Percentiles rank a stretch among this genome's conserved stretches.
phyloP scores from a whole-genome alignment of 2,329 filamentous ascomycete genomes.

The Aphanocladium album region DNA sequence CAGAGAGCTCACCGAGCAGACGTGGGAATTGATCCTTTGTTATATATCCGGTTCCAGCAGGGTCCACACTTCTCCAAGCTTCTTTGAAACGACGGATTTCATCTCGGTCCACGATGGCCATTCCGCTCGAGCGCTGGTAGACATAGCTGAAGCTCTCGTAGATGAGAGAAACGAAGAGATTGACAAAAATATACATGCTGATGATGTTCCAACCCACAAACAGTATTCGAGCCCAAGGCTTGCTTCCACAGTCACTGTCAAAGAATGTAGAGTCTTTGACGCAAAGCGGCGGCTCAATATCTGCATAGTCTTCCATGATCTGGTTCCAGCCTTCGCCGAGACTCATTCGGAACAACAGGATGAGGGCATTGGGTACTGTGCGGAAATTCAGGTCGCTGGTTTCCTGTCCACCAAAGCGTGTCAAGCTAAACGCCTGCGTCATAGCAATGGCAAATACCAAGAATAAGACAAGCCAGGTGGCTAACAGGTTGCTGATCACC shows the following conservation, averaged over 20 bases:
- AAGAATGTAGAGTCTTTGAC: slow-evolving; percentile 69
- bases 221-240: slow-evolving; percentile 77
- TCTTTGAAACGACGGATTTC: slow-evolving; percentile 97
- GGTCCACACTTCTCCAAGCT: slow-evolving; percentile 94
- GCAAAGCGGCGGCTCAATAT: slow-evolving; percentile 74
- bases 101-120: slow-evolving; percentile 83
- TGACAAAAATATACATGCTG: slow-evolving; percentile 99
- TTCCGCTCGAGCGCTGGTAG: slow-evolving; percentile 91
- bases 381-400: slow-evolving; percentile 83
- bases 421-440: slow-evolving; percentile 93
- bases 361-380: slow-evolving; percentile 87
- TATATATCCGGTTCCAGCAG: slow-evolving; percentile 86
- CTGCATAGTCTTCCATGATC: slow-evolving; percentile 92
- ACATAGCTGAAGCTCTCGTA: slow-evolving; percentile 99
- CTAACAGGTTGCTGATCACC: slow-evolving; percentile 83
- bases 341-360: slow-evolving; percentile 88
- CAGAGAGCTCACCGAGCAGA: slow-evolving; percentile 84
- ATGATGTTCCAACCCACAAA: slow-evolving; percentile 98
- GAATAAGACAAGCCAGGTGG: slow-evolving; percentile 97
- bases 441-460: slow-evolving; percentile 93
- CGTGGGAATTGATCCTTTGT: slow-evolving; percentile 84
- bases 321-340: slow-evolving; percentile 95
- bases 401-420: slow-evolving; percentile 72
- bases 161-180: slow-evolving; percentile 95
- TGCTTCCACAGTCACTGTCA: slow-evolving; percentile 87